Conservation (phyloP, 306 rosid species). For the Lathyrus oleraceus region DNA sequence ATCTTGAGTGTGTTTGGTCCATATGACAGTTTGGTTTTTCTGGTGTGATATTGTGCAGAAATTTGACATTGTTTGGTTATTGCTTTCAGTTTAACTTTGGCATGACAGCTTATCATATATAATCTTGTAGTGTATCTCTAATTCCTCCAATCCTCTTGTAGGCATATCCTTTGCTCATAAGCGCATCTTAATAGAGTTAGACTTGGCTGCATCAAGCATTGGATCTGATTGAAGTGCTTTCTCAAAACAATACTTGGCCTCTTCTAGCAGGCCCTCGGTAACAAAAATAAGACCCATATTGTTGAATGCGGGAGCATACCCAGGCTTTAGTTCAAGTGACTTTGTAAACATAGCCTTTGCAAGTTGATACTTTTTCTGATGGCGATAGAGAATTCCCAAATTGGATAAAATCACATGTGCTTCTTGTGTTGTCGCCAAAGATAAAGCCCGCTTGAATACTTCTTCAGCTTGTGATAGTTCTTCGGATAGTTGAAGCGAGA, state of each 20-base stretch:
- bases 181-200: slow-evolving; percentile 79
- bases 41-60: too few species aligned
- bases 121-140: too few species aligned
- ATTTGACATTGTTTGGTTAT: too few species aligned
- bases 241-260: slow-evolving; percentile 83
- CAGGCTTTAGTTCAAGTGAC: slow-evolving; percentile 81
- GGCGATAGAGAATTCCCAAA: slow-evolving; percentile 85
- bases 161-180: too few species aligned
- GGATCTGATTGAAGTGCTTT: slow-evolving; percentile 84
- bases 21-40: too few species aligned
- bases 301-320: slow-evolving; percentile 92
- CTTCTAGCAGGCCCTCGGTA: slow-evolving; percentile 88
- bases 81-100: too few species aligned
- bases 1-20: slow-evolving; percentile 89
- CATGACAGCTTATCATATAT: too few species aligned
- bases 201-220: slow-evolving; percentile 82
- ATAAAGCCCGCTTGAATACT: slow-evolving; percentile 77
- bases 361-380: slow-evolving; percentile 76
- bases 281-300: slow-evolving; percentile 89
- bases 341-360: slow-evolving; percentile 94
- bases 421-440: slow-evolving; percentile 60
- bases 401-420: slow-evolving; percentile 74
- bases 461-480: slow-evolving; percentile 71
- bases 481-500: slow-evolving; percentile 80
- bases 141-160: too few species aligned